Evolutionary conservation across 352 stramenopile genomes (phyloP), one percentile per base, ranked within the genome.

Genomic region (Phytophthora melonis): DNA sequence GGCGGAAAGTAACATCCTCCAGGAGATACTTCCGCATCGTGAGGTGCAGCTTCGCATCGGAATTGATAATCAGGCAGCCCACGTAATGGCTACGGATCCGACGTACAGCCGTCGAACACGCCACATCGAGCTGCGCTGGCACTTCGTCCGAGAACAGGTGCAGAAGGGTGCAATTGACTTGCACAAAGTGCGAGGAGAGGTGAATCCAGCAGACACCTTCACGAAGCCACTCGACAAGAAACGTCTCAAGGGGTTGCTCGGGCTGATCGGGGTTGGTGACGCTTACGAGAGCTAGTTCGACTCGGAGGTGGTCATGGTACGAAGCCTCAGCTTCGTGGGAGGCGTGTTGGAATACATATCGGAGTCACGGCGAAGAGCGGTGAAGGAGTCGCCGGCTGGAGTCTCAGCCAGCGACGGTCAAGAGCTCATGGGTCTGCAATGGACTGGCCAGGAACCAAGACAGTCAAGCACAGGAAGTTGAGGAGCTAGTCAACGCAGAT

Each of bases 1-100:
- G 11, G 41, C 43, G 5, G 41, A 55, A n/a, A 57, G 41, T 19
- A 65, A 65, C 27, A 65, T 65, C 8, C 47, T 47, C 16, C 58
- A 65, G 18, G 58, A 57, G 16, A 27, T 56, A 1, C 43, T 57
- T 1, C 25, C 27, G 25, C 58, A 62, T 10, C 7, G 21, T 8
- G 18, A 11, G 2, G 56, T 62, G 36, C 4, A 53, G 21, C 21
- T 53, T 13, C 30, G 21, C 30, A 49, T 62, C 34, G 56, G 34
- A n/a, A 50, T 60, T 27, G 54, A 60, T n/a, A 60, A 45, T 32
- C 54, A 60, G 25, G 54, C 54, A 11, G 27, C 54, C 7, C 30
- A 60, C 9, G 54, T 60, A 18, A 13, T 49, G 54, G 18, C 54
- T n/a, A 60, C 54, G 5, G 45, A 60, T 19, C 30, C 30, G 4